Evolutionary conservation across 2,329 filamentous ascomycete species (phyloP).

Genomic region (Knoxdaviesia proteae): DNA sequence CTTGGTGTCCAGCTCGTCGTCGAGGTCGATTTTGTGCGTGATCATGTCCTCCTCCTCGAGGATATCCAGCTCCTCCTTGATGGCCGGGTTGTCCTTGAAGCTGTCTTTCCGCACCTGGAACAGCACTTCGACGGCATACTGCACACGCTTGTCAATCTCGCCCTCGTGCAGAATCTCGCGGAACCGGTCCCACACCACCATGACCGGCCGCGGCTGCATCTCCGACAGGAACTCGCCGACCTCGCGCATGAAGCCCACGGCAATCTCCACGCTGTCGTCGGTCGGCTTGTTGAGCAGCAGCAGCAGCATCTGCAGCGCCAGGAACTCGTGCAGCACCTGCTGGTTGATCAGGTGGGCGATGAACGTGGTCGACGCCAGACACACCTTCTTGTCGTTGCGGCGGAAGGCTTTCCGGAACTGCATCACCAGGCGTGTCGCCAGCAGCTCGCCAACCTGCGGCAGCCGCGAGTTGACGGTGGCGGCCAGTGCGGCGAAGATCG

Average conservation of each 20-base stretch:
- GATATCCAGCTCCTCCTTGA: conserved; percentile 83
- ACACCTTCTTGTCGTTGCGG: conserved; percentile 92
- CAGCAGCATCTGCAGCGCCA: conserved; percentile 79
- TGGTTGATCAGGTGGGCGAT: conserved; percentile 90
- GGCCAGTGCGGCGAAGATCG: conserved; percentile 88
- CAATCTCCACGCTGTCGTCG: conserved; percentile 94
- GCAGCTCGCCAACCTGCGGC: conserved; percentile 78
- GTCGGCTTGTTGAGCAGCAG: conserved; percentile 89
- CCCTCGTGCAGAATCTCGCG: conserved; percentile 87
- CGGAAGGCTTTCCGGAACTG: conserved; percentile 93
- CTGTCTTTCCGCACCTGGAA: conserved; percentile 93
- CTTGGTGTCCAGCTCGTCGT: conserved; percentile 57
- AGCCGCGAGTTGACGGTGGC: conserved; percentile 96
- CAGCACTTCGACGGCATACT: conserved; percentile 96
- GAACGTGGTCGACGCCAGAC: conserved; percentile 80
- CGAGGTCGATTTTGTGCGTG: conserved; percentile 65
- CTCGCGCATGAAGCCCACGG: conserved; percentile 78
- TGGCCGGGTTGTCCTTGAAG: conserved; percentile 82
- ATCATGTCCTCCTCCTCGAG: conserved; percentile 98
- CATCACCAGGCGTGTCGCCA: conserved; percentile 66
- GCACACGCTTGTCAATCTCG: conserved; percentile 92
- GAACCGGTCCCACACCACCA: conserved; percentile 90
- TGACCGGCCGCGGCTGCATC: conserved; percentile 74
- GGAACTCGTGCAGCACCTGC: conserved; percentile 83
- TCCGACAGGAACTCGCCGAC: conserved; percentile 89